These are phyloP conservation scores for Thalassiosira profunda DNA, from an alignment of 108 stramenopile genomes.

Conservation along the genomic window DNA sequence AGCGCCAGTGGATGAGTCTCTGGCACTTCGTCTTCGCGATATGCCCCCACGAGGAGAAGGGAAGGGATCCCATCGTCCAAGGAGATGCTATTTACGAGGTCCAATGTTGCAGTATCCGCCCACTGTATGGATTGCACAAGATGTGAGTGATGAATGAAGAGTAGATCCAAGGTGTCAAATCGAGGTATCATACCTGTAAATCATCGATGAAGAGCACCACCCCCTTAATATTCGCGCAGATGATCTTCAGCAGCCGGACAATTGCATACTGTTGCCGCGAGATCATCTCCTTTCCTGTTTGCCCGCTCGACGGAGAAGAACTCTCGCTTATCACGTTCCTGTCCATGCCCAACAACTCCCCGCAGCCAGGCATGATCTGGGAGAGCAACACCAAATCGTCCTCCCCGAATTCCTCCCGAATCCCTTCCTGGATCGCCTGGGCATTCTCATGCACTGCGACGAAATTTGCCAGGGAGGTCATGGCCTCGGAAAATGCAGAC, in stretches of 20 bases:
- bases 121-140: no score
- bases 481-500: conserved; percentile 27
- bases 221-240: conserved; percentile 14
- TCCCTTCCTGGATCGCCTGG: neutral
- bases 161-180: no score
- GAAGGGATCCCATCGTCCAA: neutral
- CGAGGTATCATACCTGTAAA: no score
- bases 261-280: conserved; percentile 10
- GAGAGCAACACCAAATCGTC: conserved; percentile 2
- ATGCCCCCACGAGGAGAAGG: conserved; percentile 32
- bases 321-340: neutral
- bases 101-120: conserved; percentile 36
- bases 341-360: neutral
- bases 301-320: neutral
- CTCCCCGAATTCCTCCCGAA: neutral
- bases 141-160: no score
- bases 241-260: conserved; percentile 1
- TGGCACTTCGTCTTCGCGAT: conserved; percentile 25
- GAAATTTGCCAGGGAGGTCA: neutral
- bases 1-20: neutral
- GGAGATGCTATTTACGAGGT: conserved; percentile 15
- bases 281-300: conserved; percentile 4
- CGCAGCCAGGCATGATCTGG: conserved; percentile 14
- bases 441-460: neutral
- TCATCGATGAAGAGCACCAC: conserved; percentile 30